A percentile compares a stretch with the other conserved stretches of the same genome.
Evolutionary conservation across 768 basidiomycete genomes (phyloP).

Genomic region (Leucocoprinus sp.): DNA sequence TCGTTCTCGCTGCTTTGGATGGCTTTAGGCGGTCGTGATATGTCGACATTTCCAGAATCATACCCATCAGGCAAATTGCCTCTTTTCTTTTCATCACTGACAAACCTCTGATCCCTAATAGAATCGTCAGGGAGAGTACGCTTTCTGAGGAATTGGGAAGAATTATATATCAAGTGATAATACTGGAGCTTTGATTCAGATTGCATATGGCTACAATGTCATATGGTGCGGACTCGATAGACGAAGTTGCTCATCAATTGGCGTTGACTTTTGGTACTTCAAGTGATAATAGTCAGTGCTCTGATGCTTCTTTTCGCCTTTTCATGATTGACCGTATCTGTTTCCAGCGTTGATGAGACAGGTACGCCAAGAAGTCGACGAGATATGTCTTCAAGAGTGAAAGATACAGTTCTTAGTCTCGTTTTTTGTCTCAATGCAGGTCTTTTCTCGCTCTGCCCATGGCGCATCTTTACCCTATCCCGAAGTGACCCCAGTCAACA

Average conservation of each 20-base stretch:
- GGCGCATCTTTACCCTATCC: neutral
- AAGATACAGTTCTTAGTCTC: constrained; percentile 86
- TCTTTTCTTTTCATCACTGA: neutral
- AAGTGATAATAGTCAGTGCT: constrained; percentile 34
- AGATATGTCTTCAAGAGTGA: constrained; percentile 91
- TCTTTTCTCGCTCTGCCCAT: constrained; percentile 11
- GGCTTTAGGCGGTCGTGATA: constrained; percentile 96
- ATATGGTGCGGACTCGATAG: constrained; percentile 97
- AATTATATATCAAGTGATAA: constrained; percentile 88
- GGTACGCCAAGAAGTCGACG: constrained; percentile 72
- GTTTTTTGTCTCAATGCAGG: constrained; percentile 93
- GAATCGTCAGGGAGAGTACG: constrained; percentile 98
- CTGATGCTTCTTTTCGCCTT: neutral
- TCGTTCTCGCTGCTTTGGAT: constrained; percentile 90
- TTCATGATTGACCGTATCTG: neutral
- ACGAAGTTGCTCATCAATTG: constrained; percentile 93
- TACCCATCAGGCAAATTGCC: constrained; percentile 83
- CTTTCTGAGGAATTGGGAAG: constrained; percentile 93
- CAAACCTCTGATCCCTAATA: constrained; percentile 64
- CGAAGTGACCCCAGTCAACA: constrained; percentile 90
- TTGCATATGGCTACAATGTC: constrained; percentile 98
- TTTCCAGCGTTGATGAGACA: constrained; percentile 34
- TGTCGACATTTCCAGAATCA: constrained; percentile 94
- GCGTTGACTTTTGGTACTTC: constrained; percentile 75
- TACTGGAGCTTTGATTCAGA: constrained; percentile 96